Conservation (phyloP, 345 rosid genomes). For the Murraya paniculata region DNA sequence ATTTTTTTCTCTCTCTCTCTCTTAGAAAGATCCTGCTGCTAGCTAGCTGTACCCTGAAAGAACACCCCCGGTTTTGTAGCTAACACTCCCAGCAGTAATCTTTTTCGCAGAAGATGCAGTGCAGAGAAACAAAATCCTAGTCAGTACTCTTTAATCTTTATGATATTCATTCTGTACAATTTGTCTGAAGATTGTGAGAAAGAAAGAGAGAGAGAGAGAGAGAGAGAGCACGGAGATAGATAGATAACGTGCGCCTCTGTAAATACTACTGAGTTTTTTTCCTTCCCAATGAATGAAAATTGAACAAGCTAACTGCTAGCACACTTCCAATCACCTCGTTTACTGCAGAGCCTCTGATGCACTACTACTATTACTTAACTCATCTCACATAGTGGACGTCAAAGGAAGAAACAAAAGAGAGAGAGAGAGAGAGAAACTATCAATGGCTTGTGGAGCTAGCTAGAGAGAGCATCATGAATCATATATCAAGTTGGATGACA, state of each 20-base stretch:
- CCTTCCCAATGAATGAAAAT: constrained; percentile 23
- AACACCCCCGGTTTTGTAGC: constrained; percentile 36
- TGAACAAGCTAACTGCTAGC: not conserved
- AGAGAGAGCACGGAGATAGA: not conserved
- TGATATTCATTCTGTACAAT: not conserved
- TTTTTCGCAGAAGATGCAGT: constrained; percentile 6
- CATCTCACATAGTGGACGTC: not conserved
- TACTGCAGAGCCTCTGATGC: constrained; percentile 19
- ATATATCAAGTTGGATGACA: constrained; percentile 1
- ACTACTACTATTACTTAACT: not conserved
- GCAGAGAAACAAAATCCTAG: constrained; percentile 17
- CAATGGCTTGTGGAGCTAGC: not conserved
- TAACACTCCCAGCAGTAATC: constrained; percentile 21
- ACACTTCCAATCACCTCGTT: constrained; percentile 1
- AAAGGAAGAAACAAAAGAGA: not conserved
- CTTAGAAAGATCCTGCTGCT: too few species aligned
- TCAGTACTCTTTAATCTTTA: constrained; percentile 1
- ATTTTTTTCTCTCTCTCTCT: too few species aligned
- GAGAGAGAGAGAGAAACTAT: not conserved
- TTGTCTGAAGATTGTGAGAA: not conserved
- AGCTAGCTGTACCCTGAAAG: not conserved
- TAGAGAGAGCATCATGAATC: constrained; percentile 1
- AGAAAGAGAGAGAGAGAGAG: not conserved
- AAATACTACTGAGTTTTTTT: constrained; percentile 14
- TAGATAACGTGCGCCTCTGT: constrained; percentile 19